Base-by-base conservation (phyloP, 1,284 basidiomycete species). In the Marasmius fiardii region DNA sequence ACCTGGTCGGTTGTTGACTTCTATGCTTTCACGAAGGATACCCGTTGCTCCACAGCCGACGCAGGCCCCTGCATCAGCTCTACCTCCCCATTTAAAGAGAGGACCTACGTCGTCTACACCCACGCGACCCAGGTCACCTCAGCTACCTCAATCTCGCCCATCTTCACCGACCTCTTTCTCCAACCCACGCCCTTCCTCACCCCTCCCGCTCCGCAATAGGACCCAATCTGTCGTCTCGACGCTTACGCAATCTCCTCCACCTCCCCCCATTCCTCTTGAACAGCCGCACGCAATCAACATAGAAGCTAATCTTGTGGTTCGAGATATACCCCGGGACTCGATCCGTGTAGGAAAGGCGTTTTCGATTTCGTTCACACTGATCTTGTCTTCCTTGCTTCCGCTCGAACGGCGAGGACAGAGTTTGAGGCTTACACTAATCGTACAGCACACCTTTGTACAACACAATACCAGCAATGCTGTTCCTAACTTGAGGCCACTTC, bases 1-100 rank as follows among this genome's bases (percentile, higher is more conserved):
- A 70, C 89, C 86, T 18, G 92, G 92, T 1, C 79, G 90, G 45
- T 74, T 95, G 18, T 71, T 93, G 45, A 95, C 92, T 4, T 93
- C 91, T 72, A 87, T 87, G 77, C 72, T 92, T 10, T 88, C 88
- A 14, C 82, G 90, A 45, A 77, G 83, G 43, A 86, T 92, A 62
- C 85, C 85, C 1, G 70, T 84, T 31, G 71, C 77, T 4, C 70
- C 73, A 24, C 64, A 61, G 16, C 62, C 65, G 26, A 60, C 68
- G 18, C 79, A 80, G 50, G 77, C 79, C 50, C 76, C 83, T 8
- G 80, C 75, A 1, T 86, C 87, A 23, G 88, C 90, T 3, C 71
- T 92, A 24, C 90, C 89, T 1, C 75, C 81, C 5, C 81, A 92
- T 65, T 74, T 92, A 18, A 88, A 90, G 64, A 82, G 85, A 16